Percentiles rank a stretch among this genome's conserved stretches.
These are phyloP conservation scores for Beauveria rudraprayagi DNA, from an alignment of 2,329 filamentous ascomycete species.

Conservation along the genomic window DNA sequence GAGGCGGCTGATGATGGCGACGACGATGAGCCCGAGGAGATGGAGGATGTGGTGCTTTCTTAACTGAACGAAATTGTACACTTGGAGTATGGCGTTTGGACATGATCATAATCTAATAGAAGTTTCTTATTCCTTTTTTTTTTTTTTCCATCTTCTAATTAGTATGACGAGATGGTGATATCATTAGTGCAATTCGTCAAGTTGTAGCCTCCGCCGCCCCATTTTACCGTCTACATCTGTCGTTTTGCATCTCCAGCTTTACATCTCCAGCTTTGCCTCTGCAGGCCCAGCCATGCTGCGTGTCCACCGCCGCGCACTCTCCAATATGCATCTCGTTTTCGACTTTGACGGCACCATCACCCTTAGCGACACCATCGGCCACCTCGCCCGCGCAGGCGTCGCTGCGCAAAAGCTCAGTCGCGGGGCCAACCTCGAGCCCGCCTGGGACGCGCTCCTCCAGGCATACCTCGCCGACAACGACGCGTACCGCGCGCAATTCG, in stretches of 20 bases:
- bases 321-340: slow-evolving; percentile 39
- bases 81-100: neutral
- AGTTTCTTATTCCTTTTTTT: neutral
- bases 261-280: too few species aligned
- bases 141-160: too few species aligned
- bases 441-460: slow-evolving; percentile 38
- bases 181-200: neutral
- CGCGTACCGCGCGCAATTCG: slow-evolving; percentile 27
- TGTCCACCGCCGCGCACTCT: neutral
- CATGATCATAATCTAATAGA: neutral
- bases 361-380: slow-evolving; percentile 41
- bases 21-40: slow-evolving; percentile 62
- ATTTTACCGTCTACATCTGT: neutral
- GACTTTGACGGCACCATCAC: slow-evolving; percentile 57
- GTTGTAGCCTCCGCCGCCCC: neutral
- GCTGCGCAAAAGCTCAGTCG: slow-evolving; percentile 20
- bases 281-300: neutral
- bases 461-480: slow-evolving; percentile 36
- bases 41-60: slow-evolving; percentile 59
- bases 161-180: neutral
- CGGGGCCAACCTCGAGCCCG: slow-evolving; percentile 25
- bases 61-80: neutral
- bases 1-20: slow-evolving; percentile 56
- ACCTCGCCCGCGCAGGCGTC: slow-evolving; percentile 38
- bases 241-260: too few species aligned